Percentiles rank a stretch among this genome's conserved stretches.
phyloP scores from a whole-genome alignment of 352 stramenopile genomes.

The Phytophthora vignae region DNA sequence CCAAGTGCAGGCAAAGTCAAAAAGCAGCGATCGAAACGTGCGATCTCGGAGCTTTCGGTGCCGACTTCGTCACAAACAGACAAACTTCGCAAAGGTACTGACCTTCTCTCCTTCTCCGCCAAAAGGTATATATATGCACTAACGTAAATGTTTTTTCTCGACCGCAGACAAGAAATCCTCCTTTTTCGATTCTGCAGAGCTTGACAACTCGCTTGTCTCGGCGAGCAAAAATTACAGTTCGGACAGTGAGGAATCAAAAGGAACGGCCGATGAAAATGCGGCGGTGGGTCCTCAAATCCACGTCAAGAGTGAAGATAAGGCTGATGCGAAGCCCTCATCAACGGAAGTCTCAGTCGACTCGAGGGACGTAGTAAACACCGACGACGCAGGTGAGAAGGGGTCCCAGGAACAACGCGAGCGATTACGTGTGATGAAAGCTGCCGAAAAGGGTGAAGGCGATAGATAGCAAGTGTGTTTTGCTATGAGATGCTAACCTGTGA shows the following conservation, averaged over 20 bases:
- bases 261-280: neutral
- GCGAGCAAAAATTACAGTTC: slow-evolving; percentile 5
- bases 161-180: neutral
- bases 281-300: neutral
- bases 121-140: slow-evolving; percentile 1
- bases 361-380: neutral
- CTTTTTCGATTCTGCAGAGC: neutral
- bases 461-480: neutral
- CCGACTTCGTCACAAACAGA: neutral
- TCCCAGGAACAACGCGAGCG: slow-evolving; percentile 19
- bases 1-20: neutral
- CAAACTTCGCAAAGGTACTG: neutral
- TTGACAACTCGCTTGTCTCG: slow-evolving; percentile 3
- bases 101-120: neutral
- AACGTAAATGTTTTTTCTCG: neutral
- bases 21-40: slow-evolving; percentile 1
- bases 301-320: neutral
- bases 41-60: neutral
- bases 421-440: slow-evolving; percentile 47
- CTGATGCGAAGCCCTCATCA: slow-evolving; percentile 4
- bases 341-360: neutral
- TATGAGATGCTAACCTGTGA: neutral
- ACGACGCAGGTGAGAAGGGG: slow-evolving; percentile 4
- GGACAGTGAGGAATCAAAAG: slow-evolving; percentile 12
- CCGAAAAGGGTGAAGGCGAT: slow-evolving; percentile 33